Evolutionary conservation across 225 moss, liverwort and hornwort species (phyloP), one percentile per base, ranked within the genome.

Genomic region (Polytrichum formosum): DNA sequence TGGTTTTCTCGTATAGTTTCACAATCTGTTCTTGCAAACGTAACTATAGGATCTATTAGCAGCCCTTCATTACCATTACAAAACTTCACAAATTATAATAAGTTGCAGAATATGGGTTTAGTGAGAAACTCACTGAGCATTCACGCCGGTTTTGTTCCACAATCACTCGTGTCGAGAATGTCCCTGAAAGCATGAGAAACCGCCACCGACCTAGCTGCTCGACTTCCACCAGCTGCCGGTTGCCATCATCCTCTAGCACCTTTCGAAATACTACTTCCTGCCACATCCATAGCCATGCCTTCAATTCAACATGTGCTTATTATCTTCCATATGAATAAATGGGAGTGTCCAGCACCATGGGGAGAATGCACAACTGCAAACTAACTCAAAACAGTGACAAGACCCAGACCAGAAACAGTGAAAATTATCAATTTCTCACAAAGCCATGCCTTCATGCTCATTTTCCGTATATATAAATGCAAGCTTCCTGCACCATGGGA

Each of bases 141-240:
- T 95, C 86, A 55, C 60, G 65, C 53, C 76, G 80, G 64, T 87
- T 88, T 71, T 95, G 95, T 74, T 92, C 90, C 59, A 91, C 92
- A 66, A 84, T 79, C 70, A 91, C 86, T 55, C 95, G 89, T 26
- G 87, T 90, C 19, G 91, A 68, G 69, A 95, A 92, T 22, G 86
- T 76, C 63, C 95, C 92, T 4, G 75, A 91, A 9, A 95, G 88
- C 73, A 95, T 70, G 73, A 95, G 85, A 71, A 95, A 95, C 13
- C 72, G 84, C 95, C 95, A 95, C 60, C 95, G 85, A 27, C 91
- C 95, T 1, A 92, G 91, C 80, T 95, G 95, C 85, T 95, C 92
- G 81, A 95, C 88, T 70, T 95, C 95, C 28, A 95, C 91, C 20
- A 91, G 81, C 79, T 92, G 95, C 78, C 91, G 86, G 55, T 92